phyloP scores from a whole-genome alignment of 345 rosid genomes.

The Eucalyptus marginata region DNA sequence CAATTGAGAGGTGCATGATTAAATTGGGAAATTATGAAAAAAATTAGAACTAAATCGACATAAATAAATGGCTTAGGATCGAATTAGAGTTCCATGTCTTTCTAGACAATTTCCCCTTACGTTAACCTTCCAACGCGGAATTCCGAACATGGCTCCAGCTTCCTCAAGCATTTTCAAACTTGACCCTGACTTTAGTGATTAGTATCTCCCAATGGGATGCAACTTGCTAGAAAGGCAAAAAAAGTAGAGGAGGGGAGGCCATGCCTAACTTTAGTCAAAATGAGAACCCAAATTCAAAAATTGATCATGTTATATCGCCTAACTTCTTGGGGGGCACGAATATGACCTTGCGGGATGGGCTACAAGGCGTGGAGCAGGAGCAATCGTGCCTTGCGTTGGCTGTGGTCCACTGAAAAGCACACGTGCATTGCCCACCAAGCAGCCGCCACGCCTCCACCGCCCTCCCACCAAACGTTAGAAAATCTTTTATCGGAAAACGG shows the following conservation, averaged over 20 bases:
- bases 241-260: neutral
- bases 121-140: neutral
- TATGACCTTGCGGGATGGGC: neutral
- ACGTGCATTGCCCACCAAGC: neutral
- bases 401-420: neutral
- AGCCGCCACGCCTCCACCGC: neutral
- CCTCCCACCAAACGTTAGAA: neutral
- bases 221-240: neutral
- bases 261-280: neutral
- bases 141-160: fast-evolving
- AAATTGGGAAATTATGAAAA: no score
- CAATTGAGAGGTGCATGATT: no score
- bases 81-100: neutral
- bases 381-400: neutral
- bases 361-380: neutral
- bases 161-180: neutral
- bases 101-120: neutral
- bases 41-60: fast-evolving
- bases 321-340: neutral
- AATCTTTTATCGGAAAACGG: neutral
- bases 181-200: neutral
- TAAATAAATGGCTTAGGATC: no score
- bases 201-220: neutral
- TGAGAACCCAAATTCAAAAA: neutral
- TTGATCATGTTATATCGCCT: neutral